Conservation (phyloP, 306 rosid genomes). For the Sindora glabra region DNA sequence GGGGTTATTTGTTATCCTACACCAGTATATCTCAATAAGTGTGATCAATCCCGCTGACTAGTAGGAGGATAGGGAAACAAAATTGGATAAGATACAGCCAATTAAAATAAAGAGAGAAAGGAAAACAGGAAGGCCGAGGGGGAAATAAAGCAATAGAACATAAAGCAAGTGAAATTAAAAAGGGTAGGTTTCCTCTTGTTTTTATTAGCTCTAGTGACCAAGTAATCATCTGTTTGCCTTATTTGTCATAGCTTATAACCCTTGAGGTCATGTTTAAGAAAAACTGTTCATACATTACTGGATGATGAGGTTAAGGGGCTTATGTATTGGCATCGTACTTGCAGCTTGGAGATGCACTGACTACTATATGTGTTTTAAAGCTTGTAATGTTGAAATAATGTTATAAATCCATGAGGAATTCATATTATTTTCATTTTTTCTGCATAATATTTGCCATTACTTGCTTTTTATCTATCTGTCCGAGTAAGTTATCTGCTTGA, state of each 20-base stretch:
- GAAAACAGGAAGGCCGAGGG: too few relatives aligned
- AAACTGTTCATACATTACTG: not conserved
- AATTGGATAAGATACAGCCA: not conserved
- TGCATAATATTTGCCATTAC: not conserved
- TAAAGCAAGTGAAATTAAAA: not conserved
- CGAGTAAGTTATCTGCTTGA: not conserved
- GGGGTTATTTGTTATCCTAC: not conserved
- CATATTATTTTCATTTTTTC: not conserved
- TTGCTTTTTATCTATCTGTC: not conserved
- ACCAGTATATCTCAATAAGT: not conserved
- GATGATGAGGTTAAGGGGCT: not conserved
- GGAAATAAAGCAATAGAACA: not conserved
- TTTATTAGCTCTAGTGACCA: not conserved
- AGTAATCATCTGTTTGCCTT: not conserved
- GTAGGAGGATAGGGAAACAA: not conserved
- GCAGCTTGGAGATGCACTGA: not conserved
- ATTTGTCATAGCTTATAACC: not conserved
- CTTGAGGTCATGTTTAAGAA: not conserved
- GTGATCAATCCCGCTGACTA: not conserved
- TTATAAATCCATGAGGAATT: not conserved
- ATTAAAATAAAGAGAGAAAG: too few relatives aligned
- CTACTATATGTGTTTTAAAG: not conserved
- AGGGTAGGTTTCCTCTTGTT: not conserved
- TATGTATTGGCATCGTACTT: not conserved
- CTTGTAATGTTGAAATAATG: not conserved